A percentile compares a stretch with the other conserved stretches of the same genome.
Conservation (phyloP, 2,329 filamentous ascomycete species). For the Macroventuria anomochaeta region DNA sequence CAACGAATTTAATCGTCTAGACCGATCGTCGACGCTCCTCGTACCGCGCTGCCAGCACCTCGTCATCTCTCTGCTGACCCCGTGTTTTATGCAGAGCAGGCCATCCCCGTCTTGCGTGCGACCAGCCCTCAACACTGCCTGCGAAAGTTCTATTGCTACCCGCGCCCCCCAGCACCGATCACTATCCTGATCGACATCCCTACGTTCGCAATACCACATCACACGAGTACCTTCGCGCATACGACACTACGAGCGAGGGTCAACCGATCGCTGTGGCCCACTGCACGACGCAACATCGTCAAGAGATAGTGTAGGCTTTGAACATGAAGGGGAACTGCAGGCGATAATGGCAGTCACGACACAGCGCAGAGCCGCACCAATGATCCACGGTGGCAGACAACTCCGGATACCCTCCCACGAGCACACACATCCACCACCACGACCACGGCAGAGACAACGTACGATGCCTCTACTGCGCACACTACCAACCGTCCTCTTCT, state of each 20-base stretch:
- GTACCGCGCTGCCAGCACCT: slow-evolving; percentile 13
- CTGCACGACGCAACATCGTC: slow-evolving; percentile 7
- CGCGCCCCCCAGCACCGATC: slow-evolving; percentile 8
- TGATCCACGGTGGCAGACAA: slow-evolving; percentile 19
- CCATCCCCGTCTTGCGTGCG: slow-evolving; percentile 14
- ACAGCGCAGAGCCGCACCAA: slow-evolving; percentile 17
- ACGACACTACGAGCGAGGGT: slow-evolving; percentile 1
- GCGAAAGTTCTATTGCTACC: slow-evolving; percentile 5
- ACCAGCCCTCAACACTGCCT: slow-evolving; percentile 5
- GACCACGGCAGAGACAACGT: slow-evolving; percentile 37
- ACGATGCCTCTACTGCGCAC: slow-evolving; percentile 11
- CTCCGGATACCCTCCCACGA: slow-evolving; percentile 36
- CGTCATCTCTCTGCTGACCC: slow-evolving; percentile 12
- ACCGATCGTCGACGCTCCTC: not conserved
- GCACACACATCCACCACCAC: slow-evolving; percentile 40
- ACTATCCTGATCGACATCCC: not conserved
- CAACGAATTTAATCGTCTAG: not conserved
- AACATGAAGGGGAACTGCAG: slow-evolving; percentile 39
- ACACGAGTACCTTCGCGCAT: slow-evolving; percentile 7
- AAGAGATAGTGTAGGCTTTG: slow-evolving; percentile 16
- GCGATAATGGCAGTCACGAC: slow-evolving; percentile 36
- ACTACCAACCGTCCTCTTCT: slow-evolving; percentile 31
- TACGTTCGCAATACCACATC: slow-evolving; percentile 4
- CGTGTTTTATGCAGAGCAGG: slow-evolving; percentile 17
- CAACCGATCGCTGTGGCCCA: slow-evolving; percentile 8